phyloP scores from a whole-genome alignment of 2,329 filamentous ascomycete species.

The Chalaropsis ovoidea region DNA sequence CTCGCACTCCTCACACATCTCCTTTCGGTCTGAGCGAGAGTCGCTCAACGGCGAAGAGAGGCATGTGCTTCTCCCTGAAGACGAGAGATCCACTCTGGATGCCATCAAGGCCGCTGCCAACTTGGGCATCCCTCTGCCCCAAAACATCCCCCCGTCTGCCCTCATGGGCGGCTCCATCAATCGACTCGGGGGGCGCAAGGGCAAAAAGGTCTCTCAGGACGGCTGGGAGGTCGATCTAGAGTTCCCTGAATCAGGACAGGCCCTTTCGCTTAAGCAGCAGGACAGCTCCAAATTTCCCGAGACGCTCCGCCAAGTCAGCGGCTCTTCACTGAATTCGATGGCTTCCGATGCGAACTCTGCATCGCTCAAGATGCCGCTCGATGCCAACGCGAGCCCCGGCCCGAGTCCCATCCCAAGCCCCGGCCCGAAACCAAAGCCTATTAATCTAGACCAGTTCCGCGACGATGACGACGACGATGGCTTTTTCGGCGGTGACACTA shows the following conservation, averaged over 20 bases:
- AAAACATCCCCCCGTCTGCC: conserved; percentile 77
- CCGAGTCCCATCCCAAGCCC: conserved; percentile 29
- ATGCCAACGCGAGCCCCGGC: conserved; percentile 14
- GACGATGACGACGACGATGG: conserved; percentile 52
- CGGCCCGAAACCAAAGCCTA: conserved; percentile 32
- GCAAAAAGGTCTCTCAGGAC: conserved; percentile 62
- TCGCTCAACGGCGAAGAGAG: conserved; percentile 70
- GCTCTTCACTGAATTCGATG: conserved; percentile 43
- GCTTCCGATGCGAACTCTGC: conserved; percentile 38
- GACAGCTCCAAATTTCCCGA: conserved; percentile 56
- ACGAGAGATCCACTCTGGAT: conserved; percentile 72
- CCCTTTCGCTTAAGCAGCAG: conserved; percentile 54
- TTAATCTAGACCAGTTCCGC: conserved; percentile 54
- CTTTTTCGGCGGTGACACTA: conserved; percentile 58
- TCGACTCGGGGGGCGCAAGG: conserved; percentile 65
- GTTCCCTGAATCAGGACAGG: conserved; percentile 49
- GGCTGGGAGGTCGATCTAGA: conserved; percentile 76
- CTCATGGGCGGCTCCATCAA: conserved; percentile 89
- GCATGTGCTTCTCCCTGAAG: conserved; percentile 72
- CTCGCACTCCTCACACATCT: conserved; percentile 71
- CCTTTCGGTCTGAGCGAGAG: conserved; percentile 72
- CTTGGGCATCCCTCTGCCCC: conserved; percentile 83
- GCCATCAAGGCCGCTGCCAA: conserved; percentile 79
- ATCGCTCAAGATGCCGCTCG: conserved; percentile 29
- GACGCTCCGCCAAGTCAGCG: conserved; percentile 56